These are phyloP conservation scores for Mortierella sp. DNA, from an alignment of 371 early-diverging fungal species.

Conservation along the genomic window DNA sequence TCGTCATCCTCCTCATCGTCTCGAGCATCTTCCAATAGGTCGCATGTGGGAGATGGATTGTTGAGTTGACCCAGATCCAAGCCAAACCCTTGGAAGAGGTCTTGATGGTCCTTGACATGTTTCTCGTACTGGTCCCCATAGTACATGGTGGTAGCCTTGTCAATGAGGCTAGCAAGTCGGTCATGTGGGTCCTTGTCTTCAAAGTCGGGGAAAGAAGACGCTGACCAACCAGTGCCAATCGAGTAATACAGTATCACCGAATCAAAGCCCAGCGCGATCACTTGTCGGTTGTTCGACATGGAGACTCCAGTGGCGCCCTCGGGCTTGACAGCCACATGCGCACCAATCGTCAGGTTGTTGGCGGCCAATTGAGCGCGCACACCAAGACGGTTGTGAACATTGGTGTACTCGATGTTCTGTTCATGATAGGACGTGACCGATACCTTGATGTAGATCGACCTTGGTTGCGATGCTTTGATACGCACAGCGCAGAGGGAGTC, in stretches of 20 bases:
- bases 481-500: conserved; percentile 44
- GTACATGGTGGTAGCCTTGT: conserved; percentile 24
- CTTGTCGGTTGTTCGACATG: conserved; percentile 40
- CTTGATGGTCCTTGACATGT: conserved; percentile 30
- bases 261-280: conserved; percentile 37
- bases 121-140: conserved; percentile 34
- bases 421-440: conserved; percentile 22
- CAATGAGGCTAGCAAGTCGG: conserved; percentile 12
- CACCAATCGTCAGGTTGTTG: conserved; percentile 47
- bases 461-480: conserved; percentile 30
- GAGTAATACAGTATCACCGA: conserved; percentile 35
- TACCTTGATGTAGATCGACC: conserved; percentile 38
- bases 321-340: conserved; percentile 31
- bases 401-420: conserved; percentile 22
- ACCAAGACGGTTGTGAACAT: conserved; percentile 44
- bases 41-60: conserved; percentile 26
- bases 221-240: conserved; percentile 32
- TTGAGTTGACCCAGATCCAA: conserved; percentile 19
- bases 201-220: conserved; percentile 22
- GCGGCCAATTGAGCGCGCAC: conserved; percentile 27
- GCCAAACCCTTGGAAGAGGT: conserved; percentile 17
- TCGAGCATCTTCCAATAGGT: conserved; percentile 19
- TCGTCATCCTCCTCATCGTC: conserved; percentile 6
- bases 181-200: conserved; percentile 46
- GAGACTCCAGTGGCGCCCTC: conserved; percentile 42